A percentile compares a stretch with the other conserved stretches of the same genome.
phyloP scores from a whole-genome alignment of 2,329 filamentous ascomycete species.

The Cyphellophora europaea region DNA sequence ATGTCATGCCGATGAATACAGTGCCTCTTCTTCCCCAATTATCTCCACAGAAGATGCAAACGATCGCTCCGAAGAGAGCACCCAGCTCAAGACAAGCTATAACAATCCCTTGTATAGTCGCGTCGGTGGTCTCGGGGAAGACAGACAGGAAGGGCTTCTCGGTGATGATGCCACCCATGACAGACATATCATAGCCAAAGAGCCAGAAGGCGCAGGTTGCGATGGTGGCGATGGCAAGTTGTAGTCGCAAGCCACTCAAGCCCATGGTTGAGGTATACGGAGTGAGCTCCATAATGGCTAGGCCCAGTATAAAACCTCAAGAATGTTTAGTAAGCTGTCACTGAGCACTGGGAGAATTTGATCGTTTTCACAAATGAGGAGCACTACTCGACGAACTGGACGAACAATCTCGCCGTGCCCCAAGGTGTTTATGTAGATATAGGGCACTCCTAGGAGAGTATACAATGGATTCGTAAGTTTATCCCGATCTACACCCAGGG shows the following conservation, averaged over 20 bases:
- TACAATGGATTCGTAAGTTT: no score
- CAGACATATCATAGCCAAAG: constrained; percentile 17
- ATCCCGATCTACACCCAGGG: no score
- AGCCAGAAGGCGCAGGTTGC: constrained; percentile 16
- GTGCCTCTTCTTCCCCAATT: constrained; percentile 34
- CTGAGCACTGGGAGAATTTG: no score
- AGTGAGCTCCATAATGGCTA: constrained; percentile 5
- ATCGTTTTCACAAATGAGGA: no score
- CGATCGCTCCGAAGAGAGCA: constrained; percentile 27
- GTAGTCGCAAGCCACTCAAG: constrained; percentile 3
- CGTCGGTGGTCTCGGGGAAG: constrained; percentile 8
- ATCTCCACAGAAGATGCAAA: constrained; percentile 42
- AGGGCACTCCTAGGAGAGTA: no score
- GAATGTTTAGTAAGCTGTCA: no score
- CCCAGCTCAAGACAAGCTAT: constrained; percentile 3
- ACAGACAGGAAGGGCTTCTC: constrained; percentile 13
- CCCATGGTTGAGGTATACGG: constrained; percentile 6
- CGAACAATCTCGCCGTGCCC: no score
- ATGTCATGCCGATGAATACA: constrained; percentile 28
- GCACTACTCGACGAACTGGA: no score
- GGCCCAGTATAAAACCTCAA: constrained; percentile 2
- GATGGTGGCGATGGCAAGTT: constrained; percentile 10
- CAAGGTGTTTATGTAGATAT: no score
- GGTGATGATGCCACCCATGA: constrained; percentile 13
- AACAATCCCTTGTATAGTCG: constrained; percentile 6